phyloP scores from a whole-genome alignment of 1,284 basidiomycete species.

The Naganishia liquefaciens region DNA sequence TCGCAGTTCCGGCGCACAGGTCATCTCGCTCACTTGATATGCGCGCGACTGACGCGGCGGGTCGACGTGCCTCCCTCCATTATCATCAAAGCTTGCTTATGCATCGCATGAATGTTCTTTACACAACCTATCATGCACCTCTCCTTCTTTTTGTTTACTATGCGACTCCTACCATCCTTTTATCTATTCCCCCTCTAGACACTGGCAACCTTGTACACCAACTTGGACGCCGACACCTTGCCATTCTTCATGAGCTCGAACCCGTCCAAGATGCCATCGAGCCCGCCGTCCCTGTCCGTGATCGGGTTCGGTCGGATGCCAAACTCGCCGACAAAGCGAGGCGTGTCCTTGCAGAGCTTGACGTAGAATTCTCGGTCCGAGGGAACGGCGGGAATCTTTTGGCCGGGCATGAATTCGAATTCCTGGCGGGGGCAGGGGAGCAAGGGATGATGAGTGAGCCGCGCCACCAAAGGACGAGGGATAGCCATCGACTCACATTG shows the following conservation, averaged over 20 bases:
- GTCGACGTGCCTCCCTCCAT: too few species aligned
- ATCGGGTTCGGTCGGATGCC: slow-evolving; percentile 43
- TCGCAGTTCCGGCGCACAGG: too few species aligned
- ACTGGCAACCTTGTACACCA: slow-evolving; percentile 40
- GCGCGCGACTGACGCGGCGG: too few species aligned
- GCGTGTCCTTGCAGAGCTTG: slow-evolving; percentile 37
- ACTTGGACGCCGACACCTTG: slow-evolving; percentile 41
- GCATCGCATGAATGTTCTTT: too few species aligned
- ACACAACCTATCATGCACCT: too few species aligned
- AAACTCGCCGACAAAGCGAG: slow-evolving; percentile 37
- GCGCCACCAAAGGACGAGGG: not conserved
- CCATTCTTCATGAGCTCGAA: slow-evolving; percentile 38
- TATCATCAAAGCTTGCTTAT: too few species aligned
- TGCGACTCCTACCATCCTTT: too few species aligned
- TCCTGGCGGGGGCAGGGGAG: too few species aligned
- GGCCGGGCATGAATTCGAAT: slow-evolving; percentile 42
- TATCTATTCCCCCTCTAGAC: slow-evolving; percentile 3
- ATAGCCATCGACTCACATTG: slow-evolving; percentile 5
- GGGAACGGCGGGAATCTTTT: slow-evolving; percentile 36
- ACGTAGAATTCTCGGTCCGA: slow-evolving; percentile 39
- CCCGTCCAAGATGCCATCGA: slow-evolving; percentile 40
- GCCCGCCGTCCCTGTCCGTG: slow-evolving; percentile 35
- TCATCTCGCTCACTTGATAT: too few species aligned
- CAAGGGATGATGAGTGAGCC: too few species aligned
- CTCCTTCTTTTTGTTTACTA: too few species aligned